Conservation (phyloP, 257 asterid species). For the Solanum chilense region DNA sequence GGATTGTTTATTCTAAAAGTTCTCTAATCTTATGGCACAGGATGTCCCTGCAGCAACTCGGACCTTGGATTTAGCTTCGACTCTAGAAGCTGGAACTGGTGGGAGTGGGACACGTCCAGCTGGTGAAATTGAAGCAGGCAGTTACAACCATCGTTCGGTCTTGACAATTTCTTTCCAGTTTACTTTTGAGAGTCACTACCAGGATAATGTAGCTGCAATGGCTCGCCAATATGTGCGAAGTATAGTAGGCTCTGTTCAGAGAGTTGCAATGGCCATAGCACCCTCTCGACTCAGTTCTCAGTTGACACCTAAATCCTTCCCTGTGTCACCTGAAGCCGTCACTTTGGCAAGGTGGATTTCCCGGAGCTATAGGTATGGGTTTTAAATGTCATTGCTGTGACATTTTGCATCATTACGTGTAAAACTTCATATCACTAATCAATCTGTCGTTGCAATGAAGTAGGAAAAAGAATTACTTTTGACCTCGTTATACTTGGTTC, state of each 20-base stretch:
- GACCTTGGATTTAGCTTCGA: conserved; percentile 79
- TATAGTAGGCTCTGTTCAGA: conserved; percentile 73
- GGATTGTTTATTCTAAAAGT: not conserved
- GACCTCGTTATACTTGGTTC: not conserved
- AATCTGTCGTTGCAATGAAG: not conserved
- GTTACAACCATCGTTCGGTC: conserved; percentile 62
- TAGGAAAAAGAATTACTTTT: not conserved
- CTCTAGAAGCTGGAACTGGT: conserved; percentile 69
- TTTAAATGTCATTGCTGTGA: not conserved
- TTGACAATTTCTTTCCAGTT: conserved; percentile 94
- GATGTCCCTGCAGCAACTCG: conserved; percentile 55
- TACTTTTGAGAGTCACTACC: conserved; percentile 71
- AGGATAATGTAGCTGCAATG: conserved; percentile 84
- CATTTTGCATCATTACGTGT: not conserved
- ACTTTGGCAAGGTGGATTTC: conserved; percentile 70
- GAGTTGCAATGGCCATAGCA: conserved; percentile 86
- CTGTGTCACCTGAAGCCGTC: conserved; percentile 71
- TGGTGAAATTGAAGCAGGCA: conserved; percentile 41
- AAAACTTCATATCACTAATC: not conserved
- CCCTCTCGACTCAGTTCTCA: conserved; percentile 59
- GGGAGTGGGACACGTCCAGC: conserved; percentile 42
- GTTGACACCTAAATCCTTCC: conserved; percentile 48
- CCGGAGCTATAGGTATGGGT: conserved; percentile 65
- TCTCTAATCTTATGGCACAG: conserved; percentile 18
- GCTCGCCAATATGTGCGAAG: conserved; percentile 86